A percentile compares a stretch with the other conserved stretches of the same genome.
These are phyloP conservation scores for Nemania diffusa DNA, from an alignment of 2,329 filamentous ascomycete species.

Conservation along the genomic window DNA sequence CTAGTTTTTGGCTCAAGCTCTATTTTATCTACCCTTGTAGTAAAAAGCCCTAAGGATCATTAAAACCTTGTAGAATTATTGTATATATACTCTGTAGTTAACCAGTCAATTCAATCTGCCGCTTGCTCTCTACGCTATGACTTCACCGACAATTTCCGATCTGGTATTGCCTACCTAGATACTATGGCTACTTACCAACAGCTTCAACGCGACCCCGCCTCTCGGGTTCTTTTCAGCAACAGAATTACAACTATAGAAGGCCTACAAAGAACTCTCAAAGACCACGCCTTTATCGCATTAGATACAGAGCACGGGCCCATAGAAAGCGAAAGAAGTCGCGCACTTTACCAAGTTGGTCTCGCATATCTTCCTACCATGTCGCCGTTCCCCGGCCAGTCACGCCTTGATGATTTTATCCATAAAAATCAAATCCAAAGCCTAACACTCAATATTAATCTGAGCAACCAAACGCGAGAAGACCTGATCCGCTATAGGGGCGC, in stretches of 20 bases:
- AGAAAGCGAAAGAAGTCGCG: constrained; percentile 5
- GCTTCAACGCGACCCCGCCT: neutral
- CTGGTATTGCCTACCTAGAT: neutral
- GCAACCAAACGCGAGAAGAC: constrained; percentile 14
- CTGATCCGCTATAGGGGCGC: constrained; percentile 6
- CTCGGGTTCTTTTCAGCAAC: neutral
- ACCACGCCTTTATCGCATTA: constrained; percentile 21
- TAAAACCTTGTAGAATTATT: too few relatives aligned
- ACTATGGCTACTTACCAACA: constrained; percentile 6
- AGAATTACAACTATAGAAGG: neutral
- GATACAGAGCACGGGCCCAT: constrained; percentile 18
- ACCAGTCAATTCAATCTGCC: too few relatives aligned
- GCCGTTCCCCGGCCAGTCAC: neutral
- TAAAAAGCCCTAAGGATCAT: too few relatives aligned
- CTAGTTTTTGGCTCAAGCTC: too few relatives aligned
- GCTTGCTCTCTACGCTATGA: neutral
- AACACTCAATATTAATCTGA: constrained; percentile 21
- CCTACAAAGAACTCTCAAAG: neutral
- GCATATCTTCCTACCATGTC: constrained; percentile 18
- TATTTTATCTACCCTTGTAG: too few relatives aligned
- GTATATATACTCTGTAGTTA: too few relatives aligned
- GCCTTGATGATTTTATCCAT: constrained; percentile 11
- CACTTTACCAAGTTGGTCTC: constrained; percentile 23
- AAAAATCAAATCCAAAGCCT: constrained; percentile 11
- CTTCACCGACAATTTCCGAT: neutral